phyloP scores from a whole-genome alignment of 768 basidiomycete species.

The Tylopilus balloui region DNA sequence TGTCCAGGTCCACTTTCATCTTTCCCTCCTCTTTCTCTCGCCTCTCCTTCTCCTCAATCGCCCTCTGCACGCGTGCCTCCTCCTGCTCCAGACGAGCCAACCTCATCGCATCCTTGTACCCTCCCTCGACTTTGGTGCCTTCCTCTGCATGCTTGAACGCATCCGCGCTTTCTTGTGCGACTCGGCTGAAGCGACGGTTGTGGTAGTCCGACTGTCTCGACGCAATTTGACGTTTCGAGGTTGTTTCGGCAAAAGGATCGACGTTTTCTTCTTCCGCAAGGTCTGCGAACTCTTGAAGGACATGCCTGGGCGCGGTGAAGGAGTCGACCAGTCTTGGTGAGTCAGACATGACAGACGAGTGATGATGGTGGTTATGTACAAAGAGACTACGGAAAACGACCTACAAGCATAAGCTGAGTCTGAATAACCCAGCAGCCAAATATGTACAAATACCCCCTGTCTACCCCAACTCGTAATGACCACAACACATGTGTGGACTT shows the following conservation, averaged over 20 bases:
- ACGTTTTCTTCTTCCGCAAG: constrained; percentile 91
- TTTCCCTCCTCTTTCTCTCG: constrained; percentile 65
- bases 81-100: constrained; percentile 88
- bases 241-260: constrained; percentile 90
- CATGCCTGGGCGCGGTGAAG: constrained; percentile 88
- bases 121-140: constrained; percentile 70
- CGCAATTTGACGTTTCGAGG: constrained; percentile 90
- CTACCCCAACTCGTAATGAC: no score
- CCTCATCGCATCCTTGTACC: constrained; percentile 97
- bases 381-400: constrained; percentile 7
- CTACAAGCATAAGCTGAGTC: constrained; percentile 22
- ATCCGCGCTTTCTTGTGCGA: constrained; percentile 76
- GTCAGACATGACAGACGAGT: constrained; percentile 46
- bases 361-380: constrained; percentile 19
- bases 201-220: constrained; percentile 94
- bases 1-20: constrained; percentile 85
- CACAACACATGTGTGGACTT: no score
- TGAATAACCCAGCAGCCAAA: constrained; percentile 29
- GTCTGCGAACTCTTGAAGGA: constrained; percentile 90
- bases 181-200: constrained; percentile 81
- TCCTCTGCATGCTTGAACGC: constrained; percentile 68
- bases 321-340: constrained; percentile 81
- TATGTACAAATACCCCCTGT: constrained; percentile 22
- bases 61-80: constrained; percentile 75
- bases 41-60: constrained; percentile 87